Evolutionary conservation across 1,284 basidiomycete genomes (phyloP).

Genomic region (Microbotryomycetes sp.): DNA sequence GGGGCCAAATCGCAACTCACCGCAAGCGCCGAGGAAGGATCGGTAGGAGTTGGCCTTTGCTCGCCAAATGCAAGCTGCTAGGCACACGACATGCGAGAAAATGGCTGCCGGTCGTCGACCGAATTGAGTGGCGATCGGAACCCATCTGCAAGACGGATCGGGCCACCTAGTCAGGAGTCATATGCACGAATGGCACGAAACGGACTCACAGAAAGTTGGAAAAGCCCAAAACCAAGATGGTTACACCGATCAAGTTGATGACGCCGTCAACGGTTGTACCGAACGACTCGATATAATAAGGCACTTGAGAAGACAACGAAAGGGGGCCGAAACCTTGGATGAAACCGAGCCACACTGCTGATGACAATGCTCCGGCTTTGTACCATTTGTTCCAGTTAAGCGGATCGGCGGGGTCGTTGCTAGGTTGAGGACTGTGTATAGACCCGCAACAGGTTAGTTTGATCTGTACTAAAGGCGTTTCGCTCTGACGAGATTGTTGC

Average conservation of each 20-base stretch:
- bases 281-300: slow-evolving; percentile 1
- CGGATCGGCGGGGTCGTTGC: neutral
- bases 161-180: too few species aligned
- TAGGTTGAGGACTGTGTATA: slow-evolving; percentile 3
- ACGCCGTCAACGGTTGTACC: neutral
- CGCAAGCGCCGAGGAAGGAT: slow-evolving; percentile 4
- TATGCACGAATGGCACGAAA: too few species aligned
- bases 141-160: too few species aligned
- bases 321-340: neutral
- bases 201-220: neutral
- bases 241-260: slow-evolving; percentile 7
- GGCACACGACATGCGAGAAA: neutral
- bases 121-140: slow-evolving; percentile 2
- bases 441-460: too few species aligned
- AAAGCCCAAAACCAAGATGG: neutral
- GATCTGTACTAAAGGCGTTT: too few species aligned
- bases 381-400: neutral
- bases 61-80: neutral
- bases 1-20: too few species aligned
- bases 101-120: neutral
- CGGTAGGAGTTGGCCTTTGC: neutral
- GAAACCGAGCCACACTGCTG: slow-evolving; percentile 1
- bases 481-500: too few species aligned
- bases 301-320: neutral
- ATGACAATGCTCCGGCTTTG: neutral